Conservation (phyloP, 169 alveolate genomes). For the Plasmodium inui region DNA sequence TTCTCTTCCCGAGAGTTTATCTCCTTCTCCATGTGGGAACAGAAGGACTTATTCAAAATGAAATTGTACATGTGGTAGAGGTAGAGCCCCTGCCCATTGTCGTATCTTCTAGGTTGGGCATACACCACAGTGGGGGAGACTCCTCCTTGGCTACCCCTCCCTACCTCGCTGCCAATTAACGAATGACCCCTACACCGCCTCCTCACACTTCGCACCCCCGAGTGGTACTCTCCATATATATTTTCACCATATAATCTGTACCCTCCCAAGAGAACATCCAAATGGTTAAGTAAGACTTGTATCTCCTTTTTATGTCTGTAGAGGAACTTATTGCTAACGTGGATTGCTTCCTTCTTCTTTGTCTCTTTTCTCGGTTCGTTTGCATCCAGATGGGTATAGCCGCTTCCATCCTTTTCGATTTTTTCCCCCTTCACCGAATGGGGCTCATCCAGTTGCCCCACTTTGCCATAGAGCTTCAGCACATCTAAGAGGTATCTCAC, state of each 20-base stretch:
- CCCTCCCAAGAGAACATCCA: conserved; percentile 40
- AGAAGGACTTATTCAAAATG: conserved; percentile 15
- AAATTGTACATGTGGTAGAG: conserved; percentile 43
- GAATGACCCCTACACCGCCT: not conserved
- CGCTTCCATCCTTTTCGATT: not conserved
- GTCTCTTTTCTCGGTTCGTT: not conserved
- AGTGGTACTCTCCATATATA: conserved; percentile 32
- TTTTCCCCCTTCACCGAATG: not conserved
- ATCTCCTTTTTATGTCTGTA: conserved; percentile 52
- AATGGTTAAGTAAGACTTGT: conserved; percentile 41
- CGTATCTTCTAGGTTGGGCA: too few species aligned
- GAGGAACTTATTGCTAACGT: not conserved
- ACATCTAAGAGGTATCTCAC: conserved; percentile 17
- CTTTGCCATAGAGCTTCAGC: conserved; percentile 32
- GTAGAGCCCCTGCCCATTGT: not conserved
- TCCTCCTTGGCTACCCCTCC: not conserved
- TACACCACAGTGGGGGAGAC: not conserved
- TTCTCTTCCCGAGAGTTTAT: not conserved
- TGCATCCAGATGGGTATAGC: not conserved
- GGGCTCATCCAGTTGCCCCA: not conserved
- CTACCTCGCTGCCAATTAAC: not conserved
- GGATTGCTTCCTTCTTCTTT: not conserved
- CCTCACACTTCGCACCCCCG: not conserved
- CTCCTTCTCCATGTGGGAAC: conserved; percentile 9
- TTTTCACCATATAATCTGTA: conserved; percentile 9